phyloP scores from a whole-genome alignment of 176 grass and related monocot genomes.

The Saccharum officinarum region DNA sequence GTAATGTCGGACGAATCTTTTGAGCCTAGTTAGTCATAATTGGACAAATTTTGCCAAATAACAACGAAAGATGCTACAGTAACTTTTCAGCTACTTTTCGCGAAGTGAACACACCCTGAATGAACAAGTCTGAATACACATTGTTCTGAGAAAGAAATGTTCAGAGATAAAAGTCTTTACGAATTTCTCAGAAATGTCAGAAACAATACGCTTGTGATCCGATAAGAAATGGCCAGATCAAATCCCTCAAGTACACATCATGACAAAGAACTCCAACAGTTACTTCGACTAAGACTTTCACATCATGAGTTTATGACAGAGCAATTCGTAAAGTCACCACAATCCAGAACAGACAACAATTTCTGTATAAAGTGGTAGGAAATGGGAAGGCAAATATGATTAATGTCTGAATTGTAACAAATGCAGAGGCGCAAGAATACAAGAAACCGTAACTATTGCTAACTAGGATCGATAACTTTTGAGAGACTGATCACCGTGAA shows the following conservation, averaged over 20 bases:
- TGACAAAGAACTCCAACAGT: background rate
- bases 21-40: no score
- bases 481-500: background rate
- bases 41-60: no score
- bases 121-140: background rate
- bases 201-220: background rate
- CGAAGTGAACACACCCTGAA: no score
- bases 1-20: no score
- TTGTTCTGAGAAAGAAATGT: background rate
- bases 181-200: background rate
- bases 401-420: background rate
- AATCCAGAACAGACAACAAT: background rate
- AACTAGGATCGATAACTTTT: background rate
- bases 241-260: background rate
- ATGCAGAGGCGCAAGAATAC: background rate
- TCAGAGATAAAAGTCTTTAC: background rate
- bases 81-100: no score
- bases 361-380: background rate
- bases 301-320: background rate
- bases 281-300: background rate
- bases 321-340: background rate
- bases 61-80: no score
- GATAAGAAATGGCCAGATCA: background rate
- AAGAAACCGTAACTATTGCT: background rate
- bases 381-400: background rate